Conservation (phyloP, 148 eudicot genomes). For the Vaccinium vitisidaea region DNA sequence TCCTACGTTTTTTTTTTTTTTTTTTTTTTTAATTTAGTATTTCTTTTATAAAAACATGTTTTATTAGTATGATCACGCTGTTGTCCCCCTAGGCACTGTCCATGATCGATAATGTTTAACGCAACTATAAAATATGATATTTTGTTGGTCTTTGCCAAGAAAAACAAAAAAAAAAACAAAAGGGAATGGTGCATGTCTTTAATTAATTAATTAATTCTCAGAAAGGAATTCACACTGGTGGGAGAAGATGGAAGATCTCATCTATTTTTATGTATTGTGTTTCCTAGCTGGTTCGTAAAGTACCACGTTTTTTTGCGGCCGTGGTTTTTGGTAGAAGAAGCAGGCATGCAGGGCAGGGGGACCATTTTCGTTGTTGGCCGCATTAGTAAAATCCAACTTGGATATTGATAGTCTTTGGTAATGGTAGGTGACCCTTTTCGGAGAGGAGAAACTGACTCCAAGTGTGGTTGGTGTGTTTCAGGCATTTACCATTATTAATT, state of each 20-base stretch:
- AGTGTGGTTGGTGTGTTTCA: no score
- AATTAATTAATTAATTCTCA: not conserved
- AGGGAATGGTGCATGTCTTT: not conserved
- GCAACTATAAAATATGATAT: not conserved
- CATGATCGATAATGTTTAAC: not conserved
- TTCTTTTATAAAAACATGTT: not conserved
- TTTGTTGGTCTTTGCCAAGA: not conserved
- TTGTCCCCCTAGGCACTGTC: not conserved
- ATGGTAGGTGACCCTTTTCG: not conserved
- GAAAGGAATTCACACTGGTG: not conserved
- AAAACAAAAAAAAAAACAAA: no score
- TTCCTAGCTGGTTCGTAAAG: not conserved
- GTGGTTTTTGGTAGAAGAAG: not conserved
- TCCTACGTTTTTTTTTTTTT: slow-evolving; percentile 1
- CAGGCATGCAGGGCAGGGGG: not conserved
- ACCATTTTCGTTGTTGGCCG: not conserved
- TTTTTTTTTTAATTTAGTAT: not conserved
- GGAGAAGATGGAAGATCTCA: not conserved
- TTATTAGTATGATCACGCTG: not conserved
- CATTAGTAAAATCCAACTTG: not conserved
- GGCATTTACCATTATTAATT: no score
- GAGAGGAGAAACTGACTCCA: no score
- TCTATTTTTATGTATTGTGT: not conserved
- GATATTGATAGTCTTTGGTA: not conserved
- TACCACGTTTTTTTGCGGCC: not conserved